These are phyloP conservation scores for Thoreauomyces humboldtii DNA, from an alignment of 192 early-diverging fungal genomes.

Conservation along the genomic window DNA sequence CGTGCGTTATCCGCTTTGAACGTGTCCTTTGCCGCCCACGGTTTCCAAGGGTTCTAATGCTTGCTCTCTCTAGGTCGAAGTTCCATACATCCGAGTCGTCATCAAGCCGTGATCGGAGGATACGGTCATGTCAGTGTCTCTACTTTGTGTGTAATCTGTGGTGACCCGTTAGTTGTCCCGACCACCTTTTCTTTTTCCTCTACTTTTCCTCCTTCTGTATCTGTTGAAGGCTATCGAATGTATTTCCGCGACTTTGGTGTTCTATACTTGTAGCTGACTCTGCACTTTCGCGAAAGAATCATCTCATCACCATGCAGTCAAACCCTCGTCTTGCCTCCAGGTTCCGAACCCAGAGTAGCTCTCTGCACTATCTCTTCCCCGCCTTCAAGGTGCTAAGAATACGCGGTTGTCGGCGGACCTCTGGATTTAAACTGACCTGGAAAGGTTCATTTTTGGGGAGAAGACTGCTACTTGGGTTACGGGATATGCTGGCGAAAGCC, in stretches of 20 bases:
- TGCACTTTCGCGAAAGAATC: not conserved
- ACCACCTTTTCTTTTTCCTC: too few relatives aligned
- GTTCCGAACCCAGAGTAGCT: too few relatives aligned
- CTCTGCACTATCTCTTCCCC: too few relatives aligned
- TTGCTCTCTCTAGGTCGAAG: constrained; percentile 32
- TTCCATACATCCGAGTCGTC: constrained; percentile 49
- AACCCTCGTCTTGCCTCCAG: too few relatives aligned
- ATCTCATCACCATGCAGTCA: not conserved
- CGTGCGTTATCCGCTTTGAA: constrained; percentile 39
- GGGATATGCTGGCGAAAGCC: too few relatives aligned
- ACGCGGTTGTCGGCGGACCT: too few relatives aligned
- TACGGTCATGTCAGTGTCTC: not conserved
- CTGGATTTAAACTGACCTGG: not conserved
- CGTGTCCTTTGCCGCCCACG: not conserved
- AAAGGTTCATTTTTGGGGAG: not conserved
- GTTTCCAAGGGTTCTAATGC: not conserved
- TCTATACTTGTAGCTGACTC: not conserved
- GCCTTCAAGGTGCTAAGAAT: too few relatives aligned
- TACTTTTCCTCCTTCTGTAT: too few relatives aligned
- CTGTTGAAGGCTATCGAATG: too few relatives aligned
- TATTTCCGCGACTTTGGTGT: not conserved
- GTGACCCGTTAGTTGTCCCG: too few relatives aligned
- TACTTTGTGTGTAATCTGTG: not conserved
- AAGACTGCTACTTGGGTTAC: too few relatives aligned
- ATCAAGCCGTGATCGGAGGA: constrained; percentile 17